phyloP scores from a whole-genome alignment of 164 flowering plant genomes.

The Chimonanthus salicifolius region DNA sequence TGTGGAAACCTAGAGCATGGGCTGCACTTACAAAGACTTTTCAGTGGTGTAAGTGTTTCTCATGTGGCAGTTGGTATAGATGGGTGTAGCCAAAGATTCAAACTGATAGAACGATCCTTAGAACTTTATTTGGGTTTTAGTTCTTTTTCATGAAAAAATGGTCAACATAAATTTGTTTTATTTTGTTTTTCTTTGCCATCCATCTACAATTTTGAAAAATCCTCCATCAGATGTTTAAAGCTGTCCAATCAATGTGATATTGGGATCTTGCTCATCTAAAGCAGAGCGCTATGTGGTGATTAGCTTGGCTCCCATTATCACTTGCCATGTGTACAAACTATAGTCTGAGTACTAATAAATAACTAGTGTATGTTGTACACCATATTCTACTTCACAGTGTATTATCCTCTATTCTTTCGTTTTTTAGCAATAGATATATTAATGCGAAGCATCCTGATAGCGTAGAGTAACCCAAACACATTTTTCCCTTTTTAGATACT shows the following conservation, averaged over 20 bases:
- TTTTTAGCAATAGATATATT: no score
- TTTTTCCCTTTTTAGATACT: constrained; percentile 43
- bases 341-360: neutral
- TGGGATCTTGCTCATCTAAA: neutral
- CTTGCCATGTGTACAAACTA: neutral
- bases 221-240: neutral
- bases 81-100: neutral
- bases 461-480: neutral
- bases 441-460: neutral
- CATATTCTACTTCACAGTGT: neutral
- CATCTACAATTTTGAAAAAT: neutral
- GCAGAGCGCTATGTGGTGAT: neutral
- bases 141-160: neutral
- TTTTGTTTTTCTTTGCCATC: neutral
- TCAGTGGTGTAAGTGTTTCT: neutral
- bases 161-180: neutral
- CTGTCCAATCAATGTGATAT: neutral
- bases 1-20: neutral
- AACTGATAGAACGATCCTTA: neutral
- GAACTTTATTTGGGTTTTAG: neutral
- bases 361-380: neutral
- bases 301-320: neutral
- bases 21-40: no score
- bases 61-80: neutral
- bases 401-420: no score